Conservation (phyloP, 2,329 filamentous ascomycete species). For the Penicillium sp. region DNA sequence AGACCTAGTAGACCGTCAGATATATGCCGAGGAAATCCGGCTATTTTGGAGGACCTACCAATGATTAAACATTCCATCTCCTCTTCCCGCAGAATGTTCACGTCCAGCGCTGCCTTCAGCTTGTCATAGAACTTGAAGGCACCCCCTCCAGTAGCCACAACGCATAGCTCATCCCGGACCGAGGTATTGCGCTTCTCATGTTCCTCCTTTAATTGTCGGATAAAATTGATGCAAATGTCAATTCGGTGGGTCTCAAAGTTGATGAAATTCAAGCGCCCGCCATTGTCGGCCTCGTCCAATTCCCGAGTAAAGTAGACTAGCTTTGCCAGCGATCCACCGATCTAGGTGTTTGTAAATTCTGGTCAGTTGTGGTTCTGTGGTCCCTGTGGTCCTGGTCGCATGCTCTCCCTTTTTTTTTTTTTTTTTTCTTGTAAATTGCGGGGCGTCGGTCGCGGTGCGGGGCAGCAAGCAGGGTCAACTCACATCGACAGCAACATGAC, state of each 20-base stretch:
- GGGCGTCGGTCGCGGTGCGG: constrained; percentile 25
- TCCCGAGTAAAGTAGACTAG: constrained; percentile 97
- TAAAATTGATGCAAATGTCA: constrained; percentile 89
- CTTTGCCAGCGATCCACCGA: constrained; percentile 93
- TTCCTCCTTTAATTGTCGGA: constrained; percentile 79
- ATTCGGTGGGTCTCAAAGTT: constrained; percentile 96
- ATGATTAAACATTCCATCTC: constrained; percentile 99
- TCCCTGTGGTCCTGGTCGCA: background rate
- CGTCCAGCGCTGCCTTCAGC: constrained; percentile 77
- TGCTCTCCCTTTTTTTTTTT: background rate
- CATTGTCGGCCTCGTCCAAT: constrained; percentile 72
- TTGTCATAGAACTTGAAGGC: constrained; percentile 96
- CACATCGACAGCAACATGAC: constrained; percentile 95
- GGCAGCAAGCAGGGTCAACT: constrained; percentile 39
- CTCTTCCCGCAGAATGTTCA: constrained; percentile 88
- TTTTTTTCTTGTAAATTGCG: constrained; percentile 24
- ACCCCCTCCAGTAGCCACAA: constrained; percentile 95
- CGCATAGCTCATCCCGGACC: constrained; percentile 68
- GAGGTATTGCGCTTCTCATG: constrained; percentile 75
- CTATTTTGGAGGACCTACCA: constrained; percentile 53
- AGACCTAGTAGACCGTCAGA: constrained; percentile 59
- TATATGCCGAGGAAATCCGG: background rate
- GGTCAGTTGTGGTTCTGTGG: constrained; percentile 7
- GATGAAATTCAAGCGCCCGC: constrained; percentile 89
- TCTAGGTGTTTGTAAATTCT: constrained; percentile 54